These are phyloP conservation scores for Cystofilobasidium ferigula DNA, from an alignment of 768 basidiomycete genomes.

Conservation along the genomic window DNA sequence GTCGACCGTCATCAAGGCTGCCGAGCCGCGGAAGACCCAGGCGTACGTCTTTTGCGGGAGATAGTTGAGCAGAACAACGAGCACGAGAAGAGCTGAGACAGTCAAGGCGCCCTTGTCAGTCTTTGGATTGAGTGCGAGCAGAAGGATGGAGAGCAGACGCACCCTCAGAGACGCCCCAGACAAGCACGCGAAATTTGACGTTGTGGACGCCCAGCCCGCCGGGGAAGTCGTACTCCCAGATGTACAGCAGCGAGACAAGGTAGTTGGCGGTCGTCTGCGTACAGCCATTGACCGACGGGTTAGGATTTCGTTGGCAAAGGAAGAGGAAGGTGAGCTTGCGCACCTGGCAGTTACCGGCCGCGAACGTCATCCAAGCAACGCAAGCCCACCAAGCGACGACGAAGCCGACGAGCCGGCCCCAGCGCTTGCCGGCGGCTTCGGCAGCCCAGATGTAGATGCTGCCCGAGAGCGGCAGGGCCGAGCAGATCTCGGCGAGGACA, in stretches of 20 bases:
- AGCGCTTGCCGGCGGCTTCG: conserved; percentile 77
- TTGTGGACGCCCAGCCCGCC: conserved; percentile 61
- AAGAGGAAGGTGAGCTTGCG: neutral
- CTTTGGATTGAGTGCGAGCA: conserved; percentile 77
- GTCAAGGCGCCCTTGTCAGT: conserved; percentile 48
- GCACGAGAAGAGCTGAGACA: neutral
- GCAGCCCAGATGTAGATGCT: conserved; percentile 94
- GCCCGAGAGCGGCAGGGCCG: conserved; percentile 59
- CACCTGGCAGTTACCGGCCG: conserved; percentile 74
- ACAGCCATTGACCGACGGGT: neutral
- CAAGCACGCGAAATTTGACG: conserved; percentile 72
- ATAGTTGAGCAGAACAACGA: neutral
- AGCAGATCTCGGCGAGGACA: conserved; percentile 75
- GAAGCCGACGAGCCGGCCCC: conserved; percentile 76
- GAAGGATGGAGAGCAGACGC: conserved; percentile 49
- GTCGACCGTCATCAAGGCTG: conserved; percentile 67
- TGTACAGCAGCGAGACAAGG: conserved; percentile 67
- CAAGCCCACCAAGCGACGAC: conserved; percentile 87
- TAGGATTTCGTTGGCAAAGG: neutral
- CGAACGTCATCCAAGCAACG: conserved; percentile 93
- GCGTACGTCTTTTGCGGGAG: conserved; percentile 46
- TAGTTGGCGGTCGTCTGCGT: conserved; percentile 74
- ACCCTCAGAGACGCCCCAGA: conserved; percentile 73
- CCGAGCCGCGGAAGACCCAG: conserved; percentile 61
- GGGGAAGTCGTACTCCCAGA: conserved; percentile 72